Base-by-base conservation (phyloP, 352 stramenopile genomes). In the Albugo candida region DNA sequence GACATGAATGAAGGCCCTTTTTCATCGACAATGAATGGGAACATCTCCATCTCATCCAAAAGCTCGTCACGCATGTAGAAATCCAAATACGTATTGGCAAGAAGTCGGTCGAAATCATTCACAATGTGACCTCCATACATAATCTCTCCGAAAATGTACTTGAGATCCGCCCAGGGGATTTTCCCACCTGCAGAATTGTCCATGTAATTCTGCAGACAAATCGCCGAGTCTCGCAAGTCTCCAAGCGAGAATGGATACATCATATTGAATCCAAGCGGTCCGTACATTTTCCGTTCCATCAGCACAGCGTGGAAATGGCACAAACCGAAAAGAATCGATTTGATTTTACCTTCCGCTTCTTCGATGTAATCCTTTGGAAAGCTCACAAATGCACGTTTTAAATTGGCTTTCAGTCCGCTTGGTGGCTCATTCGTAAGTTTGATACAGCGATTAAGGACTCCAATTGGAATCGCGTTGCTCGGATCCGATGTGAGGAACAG, bases 51-150 rank as follows among this genome's bases (percentile, higher is more conserved):
- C 61, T 98, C 93, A 56, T 98, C 93, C 31, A 98, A 60, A 40
- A 98, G 59, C 54, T 98, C 92, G 49, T 98, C 93, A 41, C 94
- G 92, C 86, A 98, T 97, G 79, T 95, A 97, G 54, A 95, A 96
- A 50, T 97, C 88, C n/a, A 98, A 70, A 67, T 98, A 98, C 45
- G 92, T 96, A 49, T 96, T 97, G 47, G 86, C 82, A 12, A 98
- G 51, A 18, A 97, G 59, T 19, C 87, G 70, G 51, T 97, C 91
- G 51, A 95, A 96, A 58, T 97, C 91, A 59, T 97, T 96, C 13
- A 97, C 87, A 62, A 97, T 96, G 61, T 97, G 86, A 0, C 88
- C 89, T 24, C 89, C 88, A 51, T 97, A 97, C 86, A 97, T 97
- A 64, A 96, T 96, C 59, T 97, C 83, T 18, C 88, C 91, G 52